Percentiles rank a stretch among this genome's conserved stretches.
phyloP scores from a whole-genome alignment of 805 yeast species.

The Metschnikowia lochheadii region DNA sequence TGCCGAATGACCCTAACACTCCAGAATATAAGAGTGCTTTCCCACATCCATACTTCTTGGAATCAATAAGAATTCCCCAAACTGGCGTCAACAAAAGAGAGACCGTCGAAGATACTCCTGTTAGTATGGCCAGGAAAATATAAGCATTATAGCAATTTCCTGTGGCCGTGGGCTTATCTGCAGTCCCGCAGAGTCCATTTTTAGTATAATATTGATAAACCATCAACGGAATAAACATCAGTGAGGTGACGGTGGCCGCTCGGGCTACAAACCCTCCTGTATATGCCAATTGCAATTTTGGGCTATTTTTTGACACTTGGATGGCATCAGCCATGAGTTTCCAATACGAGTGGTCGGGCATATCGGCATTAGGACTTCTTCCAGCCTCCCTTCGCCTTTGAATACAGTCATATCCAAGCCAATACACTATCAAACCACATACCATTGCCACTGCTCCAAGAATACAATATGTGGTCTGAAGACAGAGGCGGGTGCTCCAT shows the following conservation, averaged over 20 bases:
- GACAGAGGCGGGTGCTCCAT: constrained; percentile 32
- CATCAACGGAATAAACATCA: constrained; percentile 59
- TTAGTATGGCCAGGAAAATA: constrained; percentile 59
- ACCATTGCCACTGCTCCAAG: constrained; percentile 43
- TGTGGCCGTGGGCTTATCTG: constrained; percentile 21
- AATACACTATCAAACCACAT: constrained; percentile 35
- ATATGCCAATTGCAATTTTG: constrained; percentile 52
- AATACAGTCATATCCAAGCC: constrained; percentile 43
- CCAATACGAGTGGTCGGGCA: constrained; percentile 25
- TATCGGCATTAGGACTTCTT: constrained; percentile 12
- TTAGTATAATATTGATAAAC: constrained; percentile 53
- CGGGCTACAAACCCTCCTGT: constrained; percentile 61
- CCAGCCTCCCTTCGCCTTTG: constrained; percentile 28
- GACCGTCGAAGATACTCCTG: constrained; percentile 61
- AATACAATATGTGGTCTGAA: constrained; percentile 46
- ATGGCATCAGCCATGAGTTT: constrained; percentile 46
- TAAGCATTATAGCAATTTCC: constrained; percentile 59
- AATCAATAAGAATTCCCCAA: constrained; percentile 58
- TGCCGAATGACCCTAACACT: constrained; percentile 41
- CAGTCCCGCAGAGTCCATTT: constrained; percentile 45
- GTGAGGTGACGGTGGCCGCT: constrained; percentile 53
- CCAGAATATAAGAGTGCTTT: constrained; percentile 35
- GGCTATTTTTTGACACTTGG: constrained; percentile 41
- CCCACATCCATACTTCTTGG: constrained; percentile 25
- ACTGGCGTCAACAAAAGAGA: constrained; percentile 60